Evolutionary conservation across 495 filamentous ascomycete species (phyloP), one percentile per base, ranked within the genome.

Genomic region (Trichoderma virens): DNA sequence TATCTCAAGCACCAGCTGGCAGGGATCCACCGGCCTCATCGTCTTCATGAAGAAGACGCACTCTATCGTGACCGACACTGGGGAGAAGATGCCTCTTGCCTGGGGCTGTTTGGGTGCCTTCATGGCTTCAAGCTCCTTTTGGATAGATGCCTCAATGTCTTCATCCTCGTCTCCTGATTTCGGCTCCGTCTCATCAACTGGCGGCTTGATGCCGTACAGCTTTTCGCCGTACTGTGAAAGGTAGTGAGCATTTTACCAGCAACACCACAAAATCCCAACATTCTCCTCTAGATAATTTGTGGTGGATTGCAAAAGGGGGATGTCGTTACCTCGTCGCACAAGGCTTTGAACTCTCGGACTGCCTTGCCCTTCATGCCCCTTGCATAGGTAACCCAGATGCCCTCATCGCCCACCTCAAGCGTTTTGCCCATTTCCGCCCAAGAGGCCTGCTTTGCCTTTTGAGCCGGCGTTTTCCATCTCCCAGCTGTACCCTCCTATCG

Each of bases 341-440:
- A 72, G 71, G 86, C 80, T 30, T 80, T 75, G 51, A 91, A 73
- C 71, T 98, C 94, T 39, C 78, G 80, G 2, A 89, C 82, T 23
- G 90, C 91, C 76, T 88, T 92, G 25, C 76, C 78, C 77, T 98
- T 93, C 74, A 83, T 88, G 61, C 85, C 85, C 73, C 87, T 86
- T 35, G 92, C 87, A 71, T 92, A 97, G 1, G 95, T 96, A 30
- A 88, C 85, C 83, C 93, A 97, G 32, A 98, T 89, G 13, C 94
- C 94, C 54, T 81, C 79, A 72, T 94, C 91, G 18, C 94, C 94
- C 28, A 85, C 78, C 67, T 90, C 86, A 64, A 92, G 84, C 31
- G 68, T 62, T 54, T 72, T 72, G 47, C 73, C 67, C 51, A 68
- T 68, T 9, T 72, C 66, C 25, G 43, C 51, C n/a, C 59, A n/a